Percentiles rank a stretch among this genome's conserved stretches.
phyloP scores from a whole-genome alignment of 2,329 filamentous ascomycete species.

The Dactylellina sp. region DNA sequence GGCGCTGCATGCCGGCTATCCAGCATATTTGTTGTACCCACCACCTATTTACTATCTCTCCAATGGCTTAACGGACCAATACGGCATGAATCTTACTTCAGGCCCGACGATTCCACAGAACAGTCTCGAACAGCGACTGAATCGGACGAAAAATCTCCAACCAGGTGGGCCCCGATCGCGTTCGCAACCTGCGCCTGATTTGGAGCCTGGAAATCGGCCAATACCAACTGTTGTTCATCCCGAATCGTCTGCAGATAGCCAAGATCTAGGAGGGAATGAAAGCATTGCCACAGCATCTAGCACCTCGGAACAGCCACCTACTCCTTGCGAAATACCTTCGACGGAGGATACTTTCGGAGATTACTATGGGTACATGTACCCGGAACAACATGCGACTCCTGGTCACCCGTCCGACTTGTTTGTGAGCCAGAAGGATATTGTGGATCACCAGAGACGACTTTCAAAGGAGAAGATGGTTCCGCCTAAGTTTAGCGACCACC shows the following conservation, averaged over 20 bases:
- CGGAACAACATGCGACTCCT: slow-evolving; percentile 54
- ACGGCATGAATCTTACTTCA: slow-evolving; percentile 22
- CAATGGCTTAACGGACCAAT: slow-evolving; percentile 23
- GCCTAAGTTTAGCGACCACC: slow-evolving; percentile 58
- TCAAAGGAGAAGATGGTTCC: slow-evolving; percentile 59
- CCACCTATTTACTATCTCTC: slow-evolving; percentile 29
- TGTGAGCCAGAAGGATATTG: slow-evolving; percentile 59
- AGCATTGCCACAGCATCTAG: slow-evolving; percentile 53
- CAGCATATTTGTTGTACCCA: slow-evolving; percentile 33
- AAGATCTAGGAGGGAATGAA: slow-evolving; percentile 38
- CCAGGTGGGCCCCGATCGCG: slow-evolving; percentile 52
- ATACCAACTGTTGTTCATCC: slow-evolving; percentile 40
- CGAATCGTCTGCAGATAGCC: slow-evolving; percentile 36
- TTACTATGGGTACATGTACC: slow-evolving; percentile 56
- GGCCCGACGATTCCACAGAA: slow-evolving; percentile 33
- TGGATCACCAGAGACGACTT: slow-evolving; percentile 58
- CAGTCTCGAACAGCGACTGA: slow-evolving; percentile 46
- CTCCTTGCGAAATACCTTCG: slow-evolving; percentile 34
- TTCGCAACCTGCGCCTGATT: slow-evolving; percentile 45
- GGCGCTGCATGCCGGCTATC: slow-evolving; percentile 31
- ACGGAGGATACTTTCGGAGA: slow-evolving; percentile 47
- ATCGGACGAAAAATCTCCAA: slow-evolving; percentile 54
- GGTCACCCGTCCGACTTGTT: slow-evolving; percentile 57
- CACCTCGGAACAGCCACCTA: slow-evolving; percentile 50
- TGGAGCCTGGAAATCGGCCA: slow-evolving; percentile 43